phyloP scores from a whole-genome alignment of 2,329 filamentous ascomycete genomes.

The Alternaria ventricosa region DNA sequence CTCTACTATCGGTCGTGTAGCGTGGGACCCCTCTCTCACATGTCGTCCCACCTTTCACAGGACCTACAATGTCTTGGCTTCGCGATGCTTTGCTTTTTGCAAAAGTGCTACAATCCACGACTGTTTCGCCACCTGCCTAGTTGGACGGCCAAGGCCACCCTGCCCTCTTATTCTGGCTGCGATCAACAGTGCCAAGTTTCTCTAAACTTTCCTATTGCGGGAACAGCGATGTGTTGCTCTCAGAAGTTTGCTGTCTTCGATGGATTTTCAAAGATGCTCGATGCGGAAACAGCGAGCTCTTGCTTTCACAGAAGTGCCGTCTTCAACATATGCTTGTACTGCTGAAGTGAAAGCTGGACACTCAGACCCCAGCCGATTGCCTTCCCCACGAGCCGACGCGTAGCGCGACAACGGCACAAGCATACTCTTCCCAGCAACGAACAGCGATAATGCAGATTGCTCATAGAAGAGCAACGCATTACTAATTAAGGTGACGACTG shows the following conservation, averaged over 20 bases:
- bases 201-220: neutral
- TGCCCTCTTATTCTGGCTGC: neutral
- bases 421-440: neutral
- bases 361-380: rapidly evolving
- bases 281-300: neutral
- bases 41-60: neutral
- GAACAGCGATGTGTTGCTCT: neutral
- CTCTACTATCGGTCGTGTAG: neutral
- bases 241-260: neutral
- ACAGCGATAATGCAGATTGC: too few relatives aligned
- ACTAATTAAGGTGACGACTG: neutral
- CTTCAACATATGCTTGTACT: neutral
- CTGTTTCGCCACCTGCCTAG: neutral
- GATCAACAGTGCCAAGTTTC: neutral
- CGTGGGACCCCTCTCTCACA: neutral
- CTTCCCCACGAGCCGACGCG: neutral
- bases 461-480: neutral
- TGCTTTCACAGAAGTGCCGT: neutral
- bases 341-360: neutral
- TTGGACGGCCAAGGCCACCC: too few relatives aligned
- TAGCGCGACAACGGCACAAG: neutral
- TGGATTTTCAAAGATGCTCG: neutral
- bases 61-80: neutral
- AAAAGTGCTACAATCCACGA: neutral
- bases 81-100: neutral